Percentiles rank a stretch among this genome's conserved stretches.
These are phyloP conservation scores for Dalechampia spathulata DNA, from an alignment of 441 rosid genomes.

Conservation along the genomic window DNA sequence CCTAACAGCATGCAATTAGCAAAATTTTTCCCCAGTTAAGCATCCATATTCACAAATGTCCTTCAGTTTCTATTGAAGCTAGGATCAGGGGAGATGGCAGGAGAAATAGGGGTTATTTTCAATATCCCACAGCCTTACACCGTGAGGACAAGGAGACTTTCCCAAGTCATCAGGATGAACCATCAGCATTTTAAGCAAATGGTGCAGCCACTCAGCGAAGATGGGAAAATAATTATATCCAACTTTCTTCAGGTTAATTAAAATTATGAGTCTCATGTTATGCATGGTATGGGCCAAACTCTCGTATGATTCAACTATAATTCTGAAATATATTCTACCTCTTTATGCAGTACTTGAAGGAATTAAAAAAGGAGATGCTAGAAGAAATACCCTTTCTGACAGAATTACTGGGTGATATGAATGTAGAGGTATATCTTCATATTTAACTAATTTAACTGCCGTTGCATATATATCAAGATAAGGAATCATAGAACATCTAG, in stretches of 20 bases:
- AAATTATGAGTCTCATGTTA: conserved; percentile 2
- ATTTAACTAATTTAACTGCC: background rate
- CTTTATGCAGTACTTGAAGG: conserved; percentile 39
- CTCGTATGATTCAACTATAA: background rate
- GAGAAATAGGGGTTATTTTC: conserved; percentile 86
- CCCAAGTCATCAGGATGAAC: conserved; percentile 74
- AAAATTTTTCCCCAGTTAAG: background rate
- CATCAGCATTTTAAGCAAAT: conserved; percentile 71
- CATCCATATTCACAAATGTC: conserved; percentile 13
- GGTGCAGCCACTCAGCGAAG: conserved; percentile 39
- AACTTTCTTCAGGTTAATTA: conserved; percentile 44
- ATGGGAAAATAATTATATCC: conserved; percentile 46
- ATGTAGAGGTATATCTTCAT: conserved; percentile 35
- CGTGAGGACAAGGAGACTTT: conserved; percentile 75
- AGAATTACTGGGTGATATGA: conserved; percentile 34
- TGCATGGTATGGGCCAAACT: background rate
- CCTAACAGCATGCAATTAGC: background rate
- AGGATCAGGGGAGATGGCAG: conserved; percentile 70
- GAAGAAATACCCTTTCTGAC: conserved; percentile 38
- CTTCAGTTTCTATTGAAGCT: conserved; percentile 58
- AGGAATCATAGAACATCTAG: too few relatives aligned
- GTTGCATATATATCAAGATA: too few relatives aligned
- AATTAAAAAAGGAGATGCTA: conserved; percentile 33
- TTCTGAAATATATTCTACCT: conserved; percentile 1
- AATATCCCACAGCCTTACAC: conserved; percentile 90